phyloP scores from a whole-genome alignment of 2,329 filamentous ascomycete species.

The Thielaviopsis populi region DNA sequence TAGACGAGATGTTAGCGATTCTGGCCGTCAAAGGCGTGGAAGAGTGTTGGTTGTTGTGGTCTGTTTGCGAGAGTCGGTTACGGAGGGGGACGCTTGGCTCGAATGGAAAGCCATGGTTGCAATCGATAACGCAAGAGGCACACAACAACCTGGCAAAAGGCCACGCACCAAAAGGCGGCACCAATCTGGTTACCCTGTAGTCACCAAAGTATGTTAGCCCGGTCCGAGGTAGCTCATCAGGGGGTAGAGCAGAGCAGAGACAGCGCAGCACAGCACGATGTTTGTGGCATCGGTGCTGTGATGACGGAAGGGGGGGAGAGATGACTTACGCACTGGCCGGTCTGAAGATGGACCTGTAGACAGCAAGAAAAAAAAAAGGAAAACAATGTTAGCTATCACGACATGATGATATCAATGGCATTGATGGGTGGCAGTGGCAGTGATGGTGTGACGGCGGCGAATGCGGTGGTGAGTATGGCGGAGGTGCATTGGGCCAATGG shows the following conservation, averaged over 20 bases:
- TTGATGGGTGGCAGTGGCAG: slow-evolving; percentile 3
- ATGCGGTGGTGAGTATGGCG: background rate
- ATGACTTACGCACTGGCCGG: slow-evolving; percentile 84
- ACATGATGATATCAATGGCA: background rate
- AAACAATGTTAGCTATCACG: slow-evolving; percentile 11
- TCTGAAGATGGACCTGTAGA: slow-evolving; percentile 96
- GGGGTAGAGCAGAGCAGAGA: background rate
- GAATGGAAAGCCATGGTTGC: background rate
- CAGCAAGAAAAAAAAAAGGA: slow-evolving; percentile 22
- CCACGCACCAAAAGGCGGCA: slow-evolving; percentile 90
- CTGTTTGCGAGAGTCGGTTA: background rate
- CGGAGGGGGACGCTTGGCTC: no score
- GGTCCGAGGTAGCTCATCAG: background rate
- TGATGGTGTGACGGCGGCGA: no score
- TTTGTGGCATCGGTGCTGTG: background rate
- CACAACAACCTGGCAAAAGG: background rate
- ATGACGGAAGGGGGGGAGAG: slow-evolving; percentile 6
- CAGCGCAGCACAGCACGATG: slow-evolving; percentile 16
- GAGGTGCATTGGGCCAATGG: background rate
- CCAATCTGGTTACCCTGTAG: slow-evolving; percentile 97
- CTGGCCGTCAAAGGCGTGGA: background rate
- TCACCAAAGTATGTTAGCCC: slow-evolving; percentile 26
- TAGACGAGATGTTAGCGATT: slow-evolving; percentile 26
- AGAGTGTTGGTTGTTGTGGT: background rate
- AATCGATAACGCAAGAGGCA: background rate